These are phyloP conservation scores for Zoysia japonica DNA, from an alignment of 176 grass and related monocot genomes.

Conservation along the genomic window DNA sequence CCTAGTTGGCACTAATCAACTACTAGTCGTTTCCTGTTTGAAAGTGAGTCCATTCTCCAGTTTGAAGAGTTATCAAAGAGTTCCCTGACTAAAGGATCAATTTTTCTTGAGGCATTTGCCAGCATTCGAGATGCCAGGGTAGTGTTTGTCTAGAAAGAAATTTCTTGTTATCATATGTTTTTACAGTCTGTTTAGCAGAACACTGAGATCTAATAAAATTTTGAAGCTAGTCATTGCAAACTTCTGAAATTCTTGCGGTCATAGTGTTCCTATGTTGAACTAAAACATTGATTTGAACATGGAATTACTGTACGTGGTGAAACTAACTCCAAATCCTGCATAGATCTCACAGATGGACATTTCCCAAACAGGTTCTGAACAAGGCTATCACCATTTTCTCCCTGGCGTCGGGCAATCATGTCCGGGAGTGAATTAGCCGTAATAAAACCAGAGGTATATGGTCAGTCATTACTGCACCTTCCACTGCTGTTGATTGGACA, in stretches of 20 bases:
- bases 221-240: not conserved
- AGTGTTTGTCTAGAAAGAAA: not conserved
- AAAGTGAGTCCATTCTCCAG: too few relatives aligned
- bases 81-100: not conserved
- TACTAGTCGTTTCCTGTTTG: not conserved
- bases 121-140: not conserved
- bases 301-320: not conserved
- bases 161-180: not conserved
- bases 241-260: not conserved
- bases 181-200: not conserved
- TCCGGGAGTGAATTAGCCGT: conserved; percentile 82
- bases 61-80: not conserved
- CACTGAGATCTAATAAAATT: not conserved
- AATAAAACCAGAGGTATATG: conserved; percentile 81
- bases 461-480: not conserved
- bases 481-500: not conserved
- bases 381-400: conserved; percentile 25
- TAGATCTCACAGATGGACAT: not conserved
- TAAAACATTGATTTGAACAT: not conserved
- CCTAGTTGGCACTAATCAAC: not conserved
- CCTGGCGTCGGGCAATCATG: conserved; percentile 44
- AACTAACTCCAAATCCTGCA: not conserved
- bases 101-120: not conserved
- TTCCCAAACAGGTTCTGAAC: conserved; percentile 6
- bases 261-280: not conserved